phyloP scores from a whole-genome alignment of 2,329 filamentous ascomycete species.

The Xylariaceae sp. region DNA sequence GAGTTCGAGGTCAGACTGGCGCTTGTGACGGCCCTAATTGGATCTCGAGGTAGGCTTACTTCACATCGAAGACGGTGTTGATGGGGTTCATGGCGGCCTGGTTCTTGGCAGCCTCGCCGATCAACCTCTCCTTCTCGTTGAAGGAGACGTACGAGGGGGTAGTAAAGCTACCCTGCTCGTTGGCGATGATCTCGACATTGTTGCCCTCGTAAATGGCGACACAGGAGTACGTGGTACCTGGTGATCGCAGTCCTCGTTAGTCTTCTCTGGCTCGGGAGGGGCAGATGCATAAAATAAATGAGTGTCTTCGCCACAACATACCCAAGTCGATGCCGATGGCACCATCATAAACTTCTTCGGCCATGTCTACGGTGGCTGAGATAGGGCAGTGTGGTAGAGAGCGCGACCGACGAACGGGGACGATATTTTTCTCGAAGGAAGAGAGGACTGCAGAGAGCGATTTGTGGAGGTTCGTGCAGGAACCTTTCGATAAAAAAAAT shows the following conservation, averaged over 20 bases:
- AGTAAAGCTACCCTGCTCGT: constrained; percentile 99
- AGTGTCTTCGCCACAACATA: constrained; percentile 39
- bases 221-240: constrained; percentile 99
- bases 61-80: constrained; percentile 99
- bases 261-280: too few relatives aligned
- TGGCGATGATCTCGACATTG: constrained; percentile 99
- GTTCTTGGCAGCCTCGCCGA: constrained; percentile 99
- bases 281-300: not conserved
- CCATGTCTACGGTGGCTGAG: constrained; percentile 50
- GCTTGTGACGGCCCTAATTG: not conserved
- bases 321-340: constrained; percentile 99
- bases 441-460: constrained; percentile 10
- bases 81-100: constrained; percentile 98
- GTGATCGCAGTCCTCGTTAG: too few relatives aligned
- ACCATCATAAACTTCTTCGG: constrained; percentile 98
- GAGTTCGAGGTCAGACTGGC: constrained; percentile 5
- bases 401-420: constrained; percentile 5
- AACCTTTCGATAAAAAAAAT: constrained; percentile 11
- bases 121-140: constrained; percentile 96
- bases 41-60: constrained; percentile 52
- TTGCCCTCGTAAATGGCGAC: constrained; percentile 98
- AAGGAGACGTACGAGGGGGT: constrained; percentile 99
- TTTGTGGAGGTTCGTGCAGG: constrained; percentile 17
- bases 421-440: constrained; percentile 11
- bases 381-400: not conserved